phyloP scores from a whole-genome alignment of 768 basidiomycete genomes.

The Serendipita indica region DNA sequence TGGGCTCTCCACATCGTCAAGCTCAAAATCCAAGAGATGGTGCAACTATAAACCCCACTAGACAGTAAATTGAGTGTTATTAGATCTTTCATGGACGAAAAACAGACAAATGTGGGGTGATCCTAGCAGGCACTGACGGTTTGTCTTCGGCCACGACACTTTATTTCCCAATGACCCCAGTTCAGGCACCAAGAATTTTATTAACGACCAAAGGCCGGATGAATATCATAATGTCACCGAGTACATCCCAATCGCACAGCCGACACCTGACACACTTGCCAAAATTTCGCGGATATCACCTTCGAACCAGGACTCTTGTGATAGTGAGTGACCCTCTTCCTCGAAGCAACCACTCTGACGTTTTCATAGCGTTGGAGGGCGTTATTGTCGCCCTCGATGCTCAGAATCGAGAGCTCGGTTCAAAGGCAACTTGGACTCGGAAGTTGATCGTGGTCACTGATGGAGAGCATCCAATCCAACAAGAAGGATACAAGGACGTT shows the following conservation, averaged over 20 bases:
- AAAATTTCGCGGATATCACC: conserved; percentile 46
- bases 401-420: conserved; percentile 47
- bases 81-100: conserved; percentile 86
- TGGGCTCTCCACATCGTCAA: conserved; percentile 78
- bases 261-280: conserved; percentile 49
- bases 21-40: conserved; percentile 86
- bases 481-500: conserved; percentile 62
- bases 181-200: conserved; percentile 48
- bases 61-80: neutral
- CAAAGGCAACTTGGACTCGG: conserved; percentile 71
- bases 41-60: conserved; percentile 19
- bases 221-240: conserved; percentile 65
- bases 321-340: conserved; percentile 35
- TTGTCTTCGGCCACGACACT: conserved; percentile 11
- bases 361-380: conserved; percentile 53
- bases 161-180: neutral
- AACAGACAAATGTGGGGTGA: conserved; percentile 86
- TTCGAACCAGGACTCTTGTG: conserved; percentile 37
- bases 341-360: conserved; percentile 18
- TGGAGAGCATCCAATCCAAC: conserved; percentile 56
- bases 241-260: conserved; percentile 52
- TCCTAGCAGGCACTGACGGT: conserved; percentile 77
- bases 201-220: conserved; percentile 38
- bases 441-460: conserved; percentile 78
- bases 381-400: conserved; percentile 77